phyloP scores from a whole-genome alignment of 2,329 filamentous ascomycete species.

The Xylariaceae sp. region DNA sequence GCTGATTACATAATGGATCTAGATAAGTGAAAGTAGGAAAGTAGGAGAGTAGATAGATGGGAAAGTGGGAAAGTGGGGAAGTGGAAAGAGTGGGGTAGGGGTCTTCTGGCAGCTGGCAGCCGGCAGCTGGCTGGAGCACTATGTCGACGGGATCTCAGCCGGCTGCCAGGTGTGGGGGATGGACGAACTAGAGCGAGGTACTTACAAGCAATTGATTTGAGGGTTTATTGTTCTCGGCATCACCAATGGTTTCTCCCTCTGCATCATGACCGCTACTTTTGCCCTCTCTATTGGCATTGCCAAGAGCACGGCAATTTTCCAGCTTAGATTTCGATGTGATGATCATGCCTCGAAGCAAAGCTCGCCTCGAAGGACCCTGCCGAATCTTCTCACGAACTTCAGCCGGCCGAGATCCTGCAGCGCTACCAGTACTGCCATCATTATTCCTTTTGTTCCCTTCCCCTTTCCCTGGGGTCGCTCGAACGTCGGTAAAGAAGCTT shows the following conservation, averaged over 20 bases:
- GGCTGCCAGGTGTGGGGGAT: neutral
- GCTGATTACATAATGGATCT: neutral
- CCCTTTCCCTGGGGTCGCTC: conserved; percentile 12
- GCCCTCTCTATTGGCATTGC: neutral
- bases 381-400: conserved; percentile 9
- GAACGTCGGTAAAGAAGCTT: conserved; percentile 23
- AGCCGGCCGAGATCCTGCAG: conserved; percentile 6
- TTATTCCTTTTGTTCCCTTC: conserved; percentile 9
- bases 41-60: neutral
- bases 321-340: conserved; percentile 23
- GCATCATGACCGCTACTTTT: conserved; percentile 9
- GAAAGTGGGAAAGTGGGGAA: neutral
- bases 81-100: neutral
- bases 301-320: neutral
- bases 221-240: neutral
- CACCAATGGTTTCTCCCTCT: neutral
- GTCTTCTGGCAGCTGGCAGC: too few species aligned
- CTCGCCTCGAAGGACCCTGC: conserved; percentile 15
- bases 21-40: neutral
- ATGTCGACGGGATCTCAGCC: neutral
- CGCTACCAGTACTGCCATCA: neutral
- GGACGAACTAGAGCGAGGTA: neutral
- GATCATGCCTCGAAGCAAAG: conserved; percentile 24
- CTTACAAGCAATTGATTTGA: too few species aligned
- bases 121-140: neutral